Conservation (phyloP, 352 stramenopile genomes). For the Globisporangium spinosum region DNA sequence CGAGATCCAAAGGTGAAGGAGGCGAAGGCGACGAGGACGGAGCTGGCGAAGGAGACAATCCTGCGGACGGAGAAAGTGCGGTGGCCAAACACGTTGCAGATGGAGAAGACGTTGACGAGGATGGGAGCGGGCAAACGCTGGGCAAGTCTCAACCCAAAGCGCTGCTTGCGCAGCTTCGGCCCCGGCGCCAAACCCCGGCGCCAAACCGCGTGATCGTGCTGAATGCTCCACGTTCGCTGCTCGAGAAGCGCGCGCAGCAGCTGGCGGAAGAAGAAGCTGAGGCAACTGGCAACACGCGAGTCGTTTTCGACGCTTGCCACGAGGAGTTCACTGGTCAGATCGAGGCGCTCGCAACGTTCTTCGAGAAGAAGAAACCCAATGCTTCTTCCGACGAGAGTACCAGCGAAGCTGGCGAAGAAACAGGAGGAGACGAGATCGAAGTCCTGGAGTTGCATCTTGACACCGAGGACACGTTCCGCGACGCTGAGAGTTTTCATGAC, state of each 20-base stretch:
- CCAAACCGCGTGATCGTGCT: constrained; percentile 77
- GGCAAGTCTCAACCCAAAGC: constrained; percentile 35
- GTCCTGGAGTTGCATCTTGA: constrained; percentile 60
- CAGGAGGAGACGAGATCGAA: constrained; percentile 39
- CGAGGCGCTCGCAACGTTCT: constrained; percentile 56
- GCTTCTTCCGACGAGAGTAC: not conserved
- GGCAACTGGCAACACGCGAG: constrained; percentile 59
- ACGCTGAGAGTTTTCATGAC: constrained; percentile 35
- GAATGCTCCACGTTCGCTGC: constrained; percentile 37
- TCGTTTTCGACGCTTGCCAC: constrained; percentile 43
- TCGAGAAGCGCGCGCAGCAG: constrained; percentile 54
- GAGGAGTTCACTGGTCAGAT: constrained; percentile 44
- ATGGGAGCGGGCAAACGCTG: constrained; percentile 15
- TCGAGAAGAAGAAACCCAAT: constrained; percentile 40
- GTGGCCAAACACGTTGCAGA: constrained; percentile 20
- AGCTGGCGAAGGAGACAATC: constrained; percentile 15
- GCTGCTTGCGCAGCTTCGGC: constrained; percentile 41
- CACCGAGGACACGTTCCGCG: constrained; percentile 39
- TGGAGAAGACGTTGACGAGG: constrained; percentile 19
- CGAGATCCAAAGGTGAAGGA: not conserved
- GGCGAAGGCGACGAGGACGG: constrained; percentile 17
- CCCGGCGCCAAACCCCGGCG: constrained; percentile 31
- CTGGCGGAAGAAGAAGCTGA: constrained; percentile 54
- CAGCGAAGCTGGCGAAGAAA: constrained; percentile 9
- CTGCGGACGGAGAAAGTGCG: constrained; percentile 13